A percentile compares a stretch with the other conserved stretches of the same genome.
phyloP scores from a whole-genome alignment of 441 rosid species.

The Gossypium gossypioides region DNA sequence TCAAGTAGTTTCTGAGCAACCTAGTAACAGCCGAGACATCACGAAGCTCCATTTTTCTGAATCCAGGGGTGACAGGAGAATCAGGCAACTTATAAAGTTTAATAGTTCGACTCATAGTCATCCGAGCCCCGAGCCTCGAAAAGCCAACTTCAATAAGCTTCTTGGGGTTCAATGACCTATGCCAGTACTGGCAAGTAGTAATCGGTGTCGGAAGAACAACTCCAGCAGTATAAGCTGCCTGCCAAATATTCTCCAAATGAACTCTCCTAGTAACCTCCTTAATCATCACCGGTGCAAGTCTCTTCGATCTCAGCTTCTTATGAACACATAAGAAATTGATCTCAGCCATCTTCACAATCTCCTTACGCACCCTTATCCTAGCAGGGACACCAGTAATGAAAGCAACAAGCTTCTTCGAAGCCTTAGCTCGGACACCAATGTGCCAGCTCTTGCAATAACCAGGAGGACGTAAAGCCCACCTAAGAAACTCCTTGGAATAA shows the following conservation, averaged over 20 bases:
- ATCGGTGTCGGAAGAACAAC: conserved; percentile 89
- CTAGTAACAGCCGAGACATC: conserved; percentile 83
- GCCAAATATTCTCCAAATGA: conserved; percentile 87
- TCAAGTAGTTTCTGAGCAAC: conserved; percentile 57
- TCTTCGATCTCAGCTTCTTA: conserved; percentile 83
- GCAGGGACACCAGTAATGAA: conserved; percentile 87
- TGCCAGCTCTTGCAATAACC: conserved; percentile 83
- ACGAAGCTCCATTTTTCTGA: conserved; percentile 75
- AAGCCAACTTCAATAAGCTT: conserved; percentile 94
- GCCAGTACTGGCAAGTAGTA: conserved; percentile 92
- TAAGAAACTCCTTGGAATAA: conserved; percentile 83
- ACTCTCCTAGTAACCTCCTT: conserved; percentile 92
- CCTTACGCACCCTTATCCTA: conserved; percentile 63
- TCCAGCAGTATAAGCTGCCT: conserved; percentile 91
- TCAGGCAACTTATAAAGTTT: conserved; percentile 76
- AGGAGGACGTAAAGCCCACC: conserved; percentile 86
- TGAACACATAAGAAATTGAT: conserved; percentile 90
- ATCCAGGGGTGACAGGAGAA: conserved; percentile 67
- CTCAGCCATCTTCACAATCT: conserved; percentile 81
- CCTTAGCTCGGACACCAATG: conserved; percentile 78
- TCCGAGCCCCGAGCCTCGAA: conserved; percentile 79
- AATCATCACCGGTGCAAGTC: conserved; percentile 91
- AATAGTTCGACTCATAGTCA: conserved; percentile 91
- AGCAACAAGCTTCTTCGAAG: conserved; percentile 77
- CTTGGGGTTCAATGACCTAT: conserved; percentile 87